Percentiles rank a stretch among this genome's conserved stretches.
These are phyloP conservation scores for Blastomyces emzantsi DNA, from an alignment of 2,329 filamentous ascomycete genomes.

Conservation along the genomic window DNA sequence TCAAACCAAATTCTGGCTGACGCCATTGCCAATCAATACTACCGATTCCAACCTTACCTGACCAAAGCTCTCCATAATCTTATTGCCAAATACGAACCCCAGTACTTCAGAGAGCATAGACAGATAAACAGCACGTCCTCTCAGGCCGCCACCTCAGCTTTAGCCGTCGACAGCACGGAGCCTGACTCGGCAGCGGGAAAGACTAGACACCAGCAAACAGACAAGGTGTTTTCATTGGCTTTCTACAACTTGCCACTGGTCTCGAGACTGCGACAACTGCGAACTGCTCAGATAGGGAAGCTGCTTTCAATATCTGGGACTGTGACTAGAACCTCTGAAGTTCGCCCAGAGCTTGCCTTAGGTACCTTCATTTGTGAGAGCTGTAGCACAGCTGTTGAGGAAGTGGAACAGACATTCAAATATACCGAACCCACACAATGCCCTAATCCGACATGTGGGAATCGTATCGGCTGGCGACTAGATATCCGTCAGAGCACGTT, in stretches of 20 bases:
- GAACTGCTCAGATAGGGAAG: constrained; percentile 84
- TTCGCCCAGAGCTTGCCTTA: constrained; percentile 82
- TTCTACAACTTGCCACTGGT: constrained; percentile 90
- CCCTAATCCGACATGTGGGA: constrained; percentile 77
- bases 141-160: constrained; percentile 56
- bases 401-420: constrained; percentile 94
- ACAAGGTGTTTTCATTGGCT: constrained; percentile 87
- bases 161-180: constrained; percentile 50
- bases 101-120: constrained; percentile 87
- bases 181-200: constrained; percentile 52
- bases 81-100: constrained; percentile 87
- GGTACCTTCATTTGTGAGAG: constrained; percentile 88
- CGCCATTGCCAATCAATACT: constrained; percentile 83
- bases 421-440: constrained; percentile 97
- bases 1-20: constrained; percentile 74
- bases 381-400: constrained; percentile 74
- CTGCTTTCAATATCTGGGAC: constrained; percentile 94
- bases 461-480: constrained; percentile 88
- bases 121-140: constrained; percentile 65
- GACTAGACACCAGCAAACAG: constrained; percentile 87
- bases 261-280: constrained; percentile 73
- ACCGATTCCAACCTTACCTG: constrained; percentile 88
- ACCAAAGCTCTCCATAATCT: constrained; percentile 82
- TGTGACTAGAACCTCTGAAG: constrained; percentile 92
- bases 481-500: constrained; percentile 96